Conservation (phyloP, 495 filamentous ascomycete species). For the Acidomyces sp. region DNA sequence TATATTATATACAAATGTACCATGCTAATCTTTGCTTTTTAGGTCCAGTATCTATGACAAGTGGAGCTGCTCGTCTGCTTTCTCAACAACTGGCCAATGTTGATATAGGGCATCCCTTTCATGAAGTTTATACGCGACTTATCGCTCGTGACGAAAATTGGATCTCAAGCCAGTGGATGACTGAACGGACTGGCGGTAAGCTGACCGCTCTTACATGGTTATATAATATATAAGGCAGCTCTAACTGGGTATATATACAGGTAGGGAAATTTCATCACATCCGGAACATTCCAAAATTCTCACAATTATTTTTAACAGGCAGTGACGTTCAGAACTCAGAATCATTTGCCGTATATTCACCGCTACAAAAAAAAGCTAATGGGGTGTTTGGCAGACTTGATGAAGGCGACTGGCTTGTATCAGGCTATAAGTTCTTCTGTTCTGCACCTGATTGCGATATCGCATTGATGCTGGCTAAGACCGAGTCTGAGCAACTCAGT, state of each 20-base stretch:
- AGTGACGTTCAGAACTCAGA: constrained; percentile 62
- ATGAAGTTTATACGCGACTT: constrained; percentile 10
- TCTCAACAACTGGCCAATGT: constrained; percentile 7
- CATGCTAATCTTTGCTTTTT: no score
- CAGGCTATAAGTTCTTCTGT: constrained; percentile 69
- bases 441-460: constrained; percentile 60
- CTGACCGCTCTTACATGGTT: no score
- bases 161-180: constrained; percentile 83
- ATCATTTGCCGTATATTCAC: constrained; percentile 37
- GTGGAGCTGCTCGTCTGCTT: constrained; percentile 11
- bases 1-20: no score
- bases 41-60: constrained; percentile 15
- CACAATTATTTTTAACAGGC: no score
- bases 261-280: no score
- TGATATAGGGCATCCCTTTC: constrained; percentile 8
- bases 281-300: no score
- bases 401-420: constrained; percentile 44
- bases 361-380: background rate
- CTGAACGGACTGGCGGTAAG: constrained; percentile 63
- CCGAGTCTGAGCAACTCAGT: constrained; percentile 36
- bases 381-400: constrained; percentile 10
- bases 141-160: constrained; percentile 29
- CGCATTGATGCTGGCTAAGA: constrained; percentile 57
- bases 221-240: no score
- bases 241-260: no score